phyloP scores from a whole-genome alignment of 805 yeast genomes.

The Sungouiozyma ichnusensis region DNA sequence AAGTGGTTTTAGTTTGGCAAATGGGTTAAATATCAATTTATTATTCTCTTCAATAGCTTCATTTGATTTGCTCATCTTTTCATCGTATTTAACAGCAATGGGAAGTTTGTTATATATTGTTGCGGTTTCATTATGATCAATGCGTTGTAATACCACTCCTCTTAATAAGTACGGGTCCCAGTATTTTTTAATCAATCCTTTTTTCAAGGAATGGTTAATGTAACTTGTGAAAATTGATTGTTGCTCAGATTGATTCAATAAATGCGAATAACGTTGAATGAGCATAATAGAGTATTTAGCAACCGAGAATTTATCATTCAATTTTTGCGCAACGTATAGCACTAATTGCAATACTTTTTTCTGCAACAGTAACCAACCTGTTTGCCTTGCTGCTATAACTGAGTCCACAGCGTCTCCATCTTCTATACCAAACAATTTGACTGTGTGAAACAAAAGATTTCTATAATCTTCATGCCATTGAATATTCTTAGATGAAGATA shows the following conservation, averaged over 20 bases:
- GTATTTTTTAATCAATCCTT: constrained; percentile 32
- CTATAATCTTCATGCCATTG: constrained; percentile 28
- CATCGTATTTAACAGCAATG: neutral
- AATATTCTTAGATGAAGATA: constrained; percentile 29
- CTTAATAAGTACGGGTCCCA: constrained; percentile 70
- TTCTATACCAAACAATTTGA: constrained; percentile 45
- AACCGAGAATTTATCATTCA: constrained; percentile 36
- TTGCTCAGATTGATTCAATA: constrained; percentile 53
- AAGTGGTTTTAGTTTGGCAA: constrained; percentile 15
- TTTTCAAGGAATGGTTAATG: constrained; percentile 19
- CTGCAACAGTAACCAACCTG: constrained; percentile 49
- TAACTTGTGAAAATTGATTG: constrained; percentile 26
- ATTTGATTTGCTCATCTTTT: constrained; percentile 10
- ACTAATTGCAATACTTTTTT: constrained; percentile 44
- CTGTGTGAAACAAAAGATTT: constrained; percentile 38
- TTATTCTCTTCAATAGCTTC: constrained; percentile 8
- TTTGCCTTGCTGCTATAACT: constrained; percentile 18
- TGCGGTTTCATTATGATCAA: constrained; percentile 14
- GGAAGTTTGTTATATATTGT: neutral
- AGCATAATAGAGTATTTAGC: constrained; percentile 42
- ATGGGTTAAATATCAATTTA: constrained; percentile 43
- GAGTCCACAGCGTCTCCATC: constrained; percentile 28
- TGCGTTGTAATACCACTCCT: constrained; percentile 31
- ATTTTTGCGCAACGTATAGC: constrained; percentile 41
- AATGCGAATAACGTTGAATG: constrained; percentile 44